phyloP scores from a whole-genome alignment of 768 basidiomycete species.

The Tricholomella constricta region DNA sequence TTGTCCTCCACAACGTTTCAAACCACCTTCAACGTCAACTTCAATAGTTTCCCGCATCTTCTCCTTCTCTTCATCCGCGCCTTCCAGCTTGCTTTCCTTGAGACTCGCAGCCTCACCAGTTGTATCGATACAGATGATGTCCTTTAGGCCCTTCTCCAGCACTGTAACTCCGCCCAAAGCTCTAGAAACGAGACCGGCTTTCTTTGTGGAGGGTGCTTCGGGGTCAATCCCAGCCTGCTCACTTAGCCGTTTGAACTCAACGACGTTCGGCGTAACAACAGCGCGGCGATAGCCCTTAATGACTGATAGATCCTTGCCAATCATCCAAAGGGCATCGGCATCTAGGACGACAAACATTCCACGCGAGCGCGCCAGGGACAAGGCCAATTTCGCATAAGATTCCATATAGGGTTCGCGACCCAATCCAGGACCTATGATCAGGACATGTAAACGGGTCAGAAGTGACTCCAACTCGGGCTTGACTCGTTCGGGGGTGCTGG shows the following conservation, averaged over 20 bases:
- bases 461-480: constrained; percentile 61
- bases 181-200: constrained; percentile 73
- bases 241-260: constrained; percentile 86
- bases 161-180: constrained; percentile 86
- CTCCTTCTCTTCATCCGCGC: constrained; percentile 50
- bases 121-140: constrained; percentile 81
- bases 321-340: constrained; percentile 87
- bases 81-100: constrained; percentile 42
- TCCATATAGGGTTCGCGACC: constrained; percentile 94
- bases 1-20: constrained; percentile 95
- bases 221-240: constrained; percentile 70
- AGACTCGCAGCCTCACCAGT: constrained; percentile 54
- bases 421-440: constrained; percentile 92
- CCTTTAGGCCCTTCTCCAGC: constrained; percentile 82
- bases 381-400: constrained; percentile 71
- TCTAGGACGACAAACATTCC: constrained; percentile 93
- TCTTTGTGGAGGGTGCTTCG: constrained; percentile 47
- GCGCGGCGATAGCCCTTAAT: constrained; percentile 86
- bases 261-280: constrained; percentile 92
- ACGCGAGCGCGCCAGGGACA: constrained; percentile 67
- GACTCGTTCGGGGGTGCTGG: constrained; percentile 52
- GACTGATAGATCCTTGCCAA: constrained; percentile 71
- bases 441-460: constrained; percentile 84
- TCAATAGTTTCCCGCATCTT: constrained; percentile 60
- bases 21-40: constrained; percentile 73